These are phyloP conservation scores for Mortierella alpina DNA, from an alignment of 192 early-diverging fungal genomes.

Conservation along the genomic window DNA sequence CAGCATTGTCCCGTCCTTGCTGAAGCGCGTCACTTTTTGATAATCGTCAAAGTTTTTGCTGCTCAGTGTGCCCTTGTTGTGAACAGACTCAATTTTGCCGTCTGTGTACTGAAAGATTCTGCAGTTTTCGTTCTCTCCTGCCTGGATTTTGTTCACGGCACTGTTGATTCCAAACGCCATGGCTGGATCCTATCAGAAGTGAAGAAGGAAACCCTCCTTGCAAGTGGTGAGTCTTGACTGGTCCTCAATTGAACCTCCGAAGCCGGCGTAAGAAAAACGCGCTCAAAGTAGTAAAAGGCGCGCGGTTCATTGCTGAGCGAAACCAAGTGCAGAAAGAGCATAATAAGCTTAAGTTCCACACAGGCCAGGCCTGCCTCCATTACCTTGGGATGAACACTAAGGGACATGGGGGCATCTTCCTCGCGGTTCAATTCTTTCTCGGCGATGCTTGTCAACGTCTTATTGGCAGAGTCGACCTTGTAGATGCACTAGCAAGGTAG, in stretches of 20 bases:
- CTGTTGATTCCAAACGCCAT: conserved; percentile 81
- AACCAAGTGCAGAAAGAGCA: neutral
- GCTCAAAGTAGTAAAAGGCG: neutral
- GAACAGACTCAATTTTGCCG: conserved; percentile 53
- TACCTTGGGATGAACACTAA: conserved; percentile 85
- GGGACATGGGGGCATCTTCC: conserved; percentile 88
- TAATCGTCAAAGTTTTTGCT: conserved; percentile 65
- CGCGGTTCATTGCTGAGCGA: neutral
- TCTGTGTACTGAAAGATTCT: conserved; percentile 73
- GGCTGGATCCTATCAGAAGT: conserved; percentile 58
- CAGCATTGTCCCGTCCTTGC: conserved; percentile 71
- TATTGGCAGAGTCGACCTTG: conserved; percentile 54
- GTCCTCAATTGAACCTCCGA: too few species aligned
- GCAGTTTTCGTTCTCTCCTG: conserved; percentile 83
- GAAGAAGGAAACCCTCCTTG: neutral
- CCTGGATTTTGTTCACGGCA: conserved; percentile 65
- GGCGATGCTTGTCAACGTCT: conserved; percentile 34
- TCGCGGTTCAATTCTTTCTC: conserved; percentile 62
- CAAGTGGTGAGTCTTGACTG: too few species aligned
- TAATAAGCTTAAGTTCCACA: neutral
- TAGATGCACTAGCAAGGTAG: conserved; percentile 58
- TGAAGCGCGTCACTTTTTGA: conserved; percentile 74
- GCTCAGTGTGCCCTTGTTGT: conserved; percentile 56
- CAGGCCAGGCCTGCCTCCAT: neutral
- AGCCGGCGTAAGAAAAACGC: neutral